Conservation (phyloP, 2,329 filamentous ascomycete genomes). For the Colletotrichum euphorbiae region DNA sequence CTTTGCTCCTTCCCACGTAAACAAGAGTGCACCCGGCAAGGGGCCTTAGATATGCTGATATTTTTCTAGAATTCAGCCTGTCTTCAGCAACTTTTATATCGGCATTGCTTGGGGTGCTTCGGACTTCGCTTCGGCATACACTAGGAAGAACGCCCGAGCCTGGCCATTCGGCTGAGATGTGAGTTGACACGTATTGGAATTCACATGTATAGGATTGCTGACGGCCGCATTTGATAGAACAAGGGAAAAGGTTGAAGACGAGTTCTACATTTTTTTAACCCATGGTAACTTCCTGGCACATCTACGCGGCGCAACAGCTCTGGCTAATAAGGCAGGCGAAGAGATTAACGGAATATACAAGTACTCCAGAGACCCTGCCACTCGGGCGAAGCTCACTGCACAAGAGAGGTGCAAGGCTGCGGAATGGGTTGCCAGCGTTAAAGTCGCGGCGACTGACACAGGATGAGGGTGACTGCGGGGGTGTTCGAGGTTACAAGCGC, state of each 20-base stretch:
- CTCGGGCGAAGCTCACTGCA: conserved; percentile 59
- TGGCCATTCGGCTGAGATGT: conserved; percentile 75
- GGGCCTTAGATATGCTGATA: background rate
- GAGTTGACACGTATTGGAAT: conserved; percentile 36
- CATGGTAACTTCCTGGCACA: conserved; percentile 75
- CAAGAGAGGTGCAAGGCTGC: conserved; percentile 69
- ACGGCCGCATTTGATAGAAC: conserved; percentile 46
- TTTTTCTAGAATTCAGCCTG: conserved; percentile 65
- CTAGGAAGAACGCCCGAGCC: conserved; percentile 65
- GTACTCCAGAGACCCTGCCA: conserved; percentile 49
- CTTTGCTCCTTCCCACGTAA: conserved; percentile 69
- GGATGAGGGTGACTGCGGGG: conserved; percentile 68
- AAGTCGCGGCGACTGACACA: conserved; percentile 72
- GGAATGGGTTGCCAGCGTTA: conserved; percentile 71
- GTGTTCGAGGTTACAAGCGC: conserved; percentile 74
- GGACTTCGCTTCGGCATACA: conserved; percentile 67
- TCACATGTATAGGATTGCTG: background rate
- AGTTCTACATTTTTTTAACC: conserved; percentile 73
- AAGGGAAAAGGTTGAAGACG: conserved; percentile 68
- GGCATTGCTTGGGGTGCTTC: conserved; percentile 72
- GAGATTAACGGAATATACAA: conserved; percentile 61
- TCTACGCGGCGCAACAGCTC: conserved; percentile 67
- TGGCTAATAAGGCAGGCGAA: conserved; percentile 67
- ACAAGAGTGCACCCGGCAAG: conserved; percentile 32
- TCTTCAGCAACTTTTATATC: conserved; percentile 75